Evolutionary conservation across 2,329 filamentous ascomycete genomes (phyloP).

Genomic region (Colletotrichum shisoi): DNA sequence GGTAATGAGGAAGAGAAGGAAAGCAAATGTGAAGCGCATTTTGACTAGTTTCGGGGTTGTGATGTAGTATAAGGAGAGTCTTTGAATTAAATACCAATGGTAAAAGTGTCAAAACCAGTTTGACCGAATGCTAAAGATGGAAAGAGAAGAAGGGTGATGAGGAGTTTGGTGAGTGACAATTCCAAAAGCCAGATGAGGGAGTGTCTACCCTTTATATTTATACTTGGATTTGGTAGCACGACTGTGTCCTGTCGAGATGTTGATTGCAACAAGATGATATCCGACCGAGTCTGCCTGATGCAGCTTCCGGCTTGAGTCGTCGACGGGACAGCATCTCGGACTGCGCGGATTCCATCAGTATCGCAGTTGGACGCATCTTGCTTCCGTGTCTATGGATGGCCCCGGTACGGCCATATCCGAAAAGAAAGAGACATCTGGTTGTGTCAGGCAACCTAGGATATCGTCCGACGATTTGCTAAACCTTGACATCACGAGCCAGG

Average conservation of each 20-base stretch:
- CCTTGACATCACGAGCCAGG: background rate
- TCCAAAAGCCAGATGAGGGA: too few relatives aligned
- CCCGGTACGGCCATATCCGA: background rate
- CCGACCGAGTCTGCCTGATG: background rate
- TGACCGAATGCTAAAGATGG: background rate
- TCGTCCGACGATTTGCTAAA: background rate
- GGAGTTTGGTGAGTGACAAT: background rate
- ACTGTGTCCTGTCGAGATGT: too few relatives aligned
- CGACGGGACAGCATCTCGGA: background rate
- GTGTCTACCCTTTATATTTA: background rate
- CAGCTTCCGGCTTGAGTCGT: too few relatives aligned
- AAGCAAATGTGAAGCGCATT: slow-evolving; percentile 27
- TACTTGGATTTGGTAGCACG: background rate
- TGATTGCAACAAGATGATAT: too few relatives aligned
- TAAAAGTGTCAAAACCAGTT: slow-evolving; percentile 20
- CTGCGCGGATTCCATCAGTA: background rate
- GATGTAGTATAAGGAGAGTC: too few relatives aligned
- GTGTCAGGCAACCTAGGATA: background rate
- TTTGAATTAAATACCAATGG: too few relatives aligned
- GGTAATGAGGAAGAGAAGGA: slow-evolving; percentile 13
- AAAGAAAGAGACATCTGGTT: background rate
- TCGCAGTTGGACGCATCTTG: background rate
- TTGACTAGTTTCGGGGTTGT: background rate
- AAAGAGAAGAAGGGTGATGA: background rate
- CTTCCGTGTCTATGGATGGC: background rate